Conservation (phyloP, 2,329 filamentous ascomycete species). For the Bertia moriformis region DNA sequence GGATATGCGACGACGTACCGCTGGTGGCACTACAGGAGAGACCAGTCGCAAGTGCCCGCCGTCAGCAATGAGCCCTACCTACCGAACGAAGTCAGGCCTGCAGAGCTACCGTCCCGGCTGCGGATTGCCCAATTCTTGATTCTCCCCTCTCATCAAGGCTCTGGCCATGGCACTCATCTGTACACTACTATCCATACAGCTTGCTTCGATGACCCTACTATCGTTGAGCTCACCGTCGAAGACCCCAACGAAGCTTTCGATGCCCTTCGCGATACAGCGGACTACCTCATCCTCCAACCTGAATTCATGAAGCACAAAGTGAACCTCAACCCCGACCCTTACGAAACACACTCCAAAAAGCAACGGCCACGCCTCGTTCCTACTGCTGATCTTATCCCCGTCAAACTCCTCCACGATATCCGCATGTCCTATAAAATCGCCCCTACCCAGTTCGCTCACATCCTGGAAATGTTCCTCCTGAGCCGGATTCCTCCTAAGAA, state of each 20-base stretch:
- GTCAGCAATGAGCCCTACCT: not conserved
- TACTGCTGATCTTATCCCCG: constrained; percentile 37
- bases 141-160: not conserved
- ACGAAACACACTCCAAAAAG: constrained; percentile 14
- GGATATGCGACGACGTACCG: not conserved
- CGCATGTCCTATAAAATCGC: constrained; percentile 40
- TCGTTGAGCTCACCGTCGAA: not conserved
- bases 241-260: constrained; percentile 43
- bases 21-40: not conserved
- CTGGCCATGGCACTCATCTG: not conserved
- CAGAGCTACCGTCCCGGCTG: not conserved
- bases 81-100: not conserved
- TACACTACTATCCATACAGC: not conserved
- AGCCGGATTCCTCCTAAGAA: constrained; percentile 32
- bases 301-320: constrained; percentile 30
- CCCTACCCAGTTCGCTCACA: constrained; percentile 42
- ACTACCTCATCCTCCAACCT: constrained; percentile 37
- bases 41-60: not conserved
- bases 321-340: constrained; percentile 26
- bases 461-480: constrained; percentile 48
- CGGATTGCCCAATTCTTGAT: not conserved
- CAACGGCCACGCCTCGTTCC: constrained; percentile 21
- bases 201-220: not conserved
- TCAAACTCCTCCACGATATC: constrained; percentile 28
- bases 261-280: constrained; percentile 46